Evolutionary conservation across 2,329 filamentous ascomycete species (phyloP).

Genomic region (Epichloe sibirici): DNA sequence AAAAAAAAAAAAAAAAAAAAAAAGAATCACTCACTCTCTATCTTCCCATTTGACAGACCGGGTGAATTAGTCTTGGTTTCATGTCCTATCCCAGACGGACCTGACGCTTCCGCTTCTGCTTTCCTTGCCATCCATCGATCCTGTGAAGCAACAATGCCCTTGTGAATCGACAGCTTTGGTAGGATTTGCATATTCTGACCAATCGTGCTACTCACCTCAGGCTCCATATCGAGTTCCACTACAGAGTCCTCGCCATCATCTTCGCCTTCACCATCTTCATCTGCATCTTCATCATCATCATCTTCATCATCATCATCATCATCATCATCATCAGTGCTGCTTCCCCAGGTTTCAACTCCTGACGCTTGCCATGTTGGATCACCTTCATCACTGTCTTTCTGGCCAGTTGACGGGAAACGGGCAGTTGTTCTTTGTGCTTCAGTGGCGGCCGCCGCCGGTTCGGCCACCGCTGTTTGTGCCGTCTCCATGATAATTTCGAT

Average conservation of each 20-base stretch:
- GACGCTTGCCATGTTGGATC: background rate
- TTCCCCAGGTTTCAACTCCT: conserved; percentile 1
- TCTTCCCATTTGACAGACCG: background rate
- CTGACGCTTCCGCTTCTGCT: background rate
- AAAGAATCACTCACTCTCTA: background rate
- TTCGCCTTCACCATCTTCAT: background rate
- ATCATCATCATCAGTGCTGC: background rate
- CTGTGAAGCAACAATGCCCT: background rate
- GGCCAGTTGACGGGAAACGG: background rate
- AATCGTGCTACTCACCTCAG: background rate
- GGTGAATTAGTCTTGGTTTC: background rate
- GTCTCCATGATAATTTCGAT: background rate
- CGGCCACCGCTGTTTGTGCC: background rate
- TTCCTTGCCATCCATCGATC: background rate
- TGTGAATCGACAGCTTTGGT: background rate
- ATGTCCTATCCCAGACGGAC: background rate
- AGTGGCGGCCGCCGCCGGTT: background rate
- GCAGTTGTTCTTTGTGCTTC: background rate
- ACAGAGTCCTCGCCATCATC: background rate
- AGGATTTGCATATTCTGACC: background rate
- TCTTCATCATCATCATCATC: background rate
- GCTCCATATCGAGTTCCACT: background rate
- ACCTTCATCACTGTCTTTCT: background rate
- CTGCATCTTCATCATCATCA: background rate
- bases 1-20: background rate